Evolutionary conservation across 2,329 filamentous ascomycete species (phyloP), one percentile per base, ranked within the genome.

Genomic region (Lasiodiplodia sp.): DNA sequence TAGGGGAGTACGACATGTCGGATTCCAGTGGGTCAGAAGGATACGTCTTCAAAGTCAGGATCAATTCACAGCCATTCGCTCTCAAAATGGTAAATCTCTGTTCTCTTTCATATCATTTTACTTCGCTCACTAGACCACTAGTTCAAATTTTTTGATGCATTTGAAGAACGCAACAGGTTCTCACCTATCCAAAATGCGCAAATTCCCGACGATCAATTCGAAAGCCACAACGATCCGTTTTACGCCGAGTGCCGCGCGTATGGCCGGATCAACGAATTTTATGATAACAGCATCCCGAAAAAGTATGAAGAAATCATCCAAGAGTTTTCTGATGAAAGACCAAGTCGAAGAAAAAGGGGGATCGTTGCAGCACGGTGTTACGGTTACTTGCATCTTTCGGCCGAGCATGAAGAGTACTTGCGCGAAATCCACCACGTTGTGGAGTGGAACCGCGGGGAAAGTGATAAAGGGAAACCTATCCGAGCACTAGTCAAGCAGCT

Each of bases 241-340:
- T 65, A 65, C 44, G 25, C 62, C 25, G 62, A 65, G 62, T 65
- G 62, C 37, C 62, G 62, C 47, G 62, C 62, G 18, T 65, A 65
- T 16, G 62, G 62, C 40, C 51, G 62, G 37, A 65, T 65, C 66
- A 52, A 70, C 16, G 53, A 57, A 38, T 57, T 57, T 21, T 38
- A 57, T 14, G 4, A 23, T 16, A 10, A 38, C 31, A 6, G 3
- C 8, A 38, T 57, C 4, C 53, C 53, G 18, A 8, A 57, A 4
- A 7, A 14, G 53, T 57, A 38, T 16, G 16, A 21, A 38, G 21
- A 56, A 10, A 14, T 12, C 8, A 14, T 34, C 18, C 16, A 6
- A 57, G 6, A 21, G 10, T 16, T 57, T 14, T n/a, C n/a, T n/a
- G n/a, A n/a, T n/a, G n/a, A n/a, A n/a, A n/a, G n/a, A n/a, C n/a